A percentile compares a stretch with the other conserved stretches of the same genome.
Conservation (phyloP, 106 monocot species). For the Ottelia alismoides region DNA sequence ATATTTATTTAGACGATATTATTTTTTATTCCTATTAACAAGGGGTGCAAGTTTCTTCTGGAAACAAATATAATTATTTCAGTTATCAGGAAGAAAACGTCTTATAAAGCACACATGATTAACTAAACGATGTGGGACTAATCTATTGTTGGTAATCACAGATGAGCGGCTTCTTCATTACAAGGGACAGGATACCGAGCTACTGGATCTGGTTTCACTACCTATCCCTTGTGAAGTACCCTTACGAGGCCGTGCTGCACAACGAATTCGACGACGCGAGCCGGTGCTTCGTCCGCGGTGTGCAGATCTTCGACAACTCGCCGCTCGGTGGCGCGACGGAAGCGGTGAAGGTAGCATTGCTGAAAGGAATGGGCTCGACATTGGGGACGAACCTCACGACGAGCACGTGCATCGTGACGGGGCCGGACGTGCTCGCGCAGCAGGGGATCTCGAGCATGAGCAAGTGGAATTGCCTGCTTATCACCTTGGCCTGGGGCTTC, state of each 20-base stretch:
- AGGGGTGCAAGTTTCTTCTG: too few species aligned
- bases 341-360: constrained; percentile 26
- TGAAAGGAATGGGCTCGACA: constrained; percentile 30
- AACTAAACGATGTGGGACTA: too few species aligned
- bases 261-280: constrained; percentile 67
- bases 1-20: too few species aligned
- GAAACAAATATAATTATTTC: too few species aligned
- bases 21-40: too few species aligned
- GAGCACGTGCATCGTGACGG: constrained; percentile 60
- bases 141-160: too few species aligned
- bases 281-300: constrained; percentile 56
- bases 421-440: constrained; percentile 30
- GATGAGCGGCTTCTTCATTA: constrained; percentile 95
- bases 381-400: too few species aligned
- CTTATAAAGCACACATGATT: too few species aligned
- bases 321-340: constrained; percentile 33
- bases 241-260: constrained; percentile 68
- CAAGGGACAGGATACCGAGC: constrained; percentile 42
- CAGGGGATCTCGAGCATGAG: constrained; percentile 45
- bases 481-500: constrained; percentile 74
- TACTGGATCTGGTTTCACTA: constrained; percentile 97
- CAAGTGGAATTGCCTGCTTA: constrained; percentile 52
- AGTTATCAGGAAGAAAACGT: too few species aligned
- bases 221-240: constrained; percentile 77
- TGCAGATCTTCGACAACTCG: constrained; percentile 86